Conservation (phyloP, 257 asterid genomes). For the Solanum tarijense region DNA sequence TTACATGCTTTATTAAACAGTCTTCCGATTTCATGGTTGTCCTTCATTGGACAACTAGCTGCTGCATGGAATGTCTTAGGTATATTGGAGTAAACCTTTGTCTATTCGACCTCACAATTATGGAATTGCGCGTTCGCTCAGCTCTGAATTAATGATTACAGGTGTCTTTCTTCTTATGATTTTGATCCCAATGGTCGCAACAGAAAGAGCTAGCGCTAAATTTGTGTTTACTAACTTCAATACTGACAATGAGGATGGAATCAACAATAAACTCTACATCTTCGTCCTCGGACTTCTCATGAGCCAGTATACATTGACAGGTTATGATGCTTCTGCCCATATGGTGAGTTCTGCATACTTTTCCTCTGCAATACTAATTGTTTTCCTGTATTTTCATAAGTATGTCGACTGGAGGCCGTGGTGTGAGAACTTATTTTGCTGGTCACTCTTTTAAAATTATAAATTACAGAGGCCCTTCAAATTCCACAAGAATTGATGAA, state of each 20-base stretch:
- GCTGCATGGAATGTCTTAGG: slow-evolving; percentile 95
- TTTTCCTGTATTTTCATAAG: not conserved
- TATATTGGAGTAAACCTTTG: not conserved
- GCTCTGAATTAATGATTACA: slow-evolving; percentile 9
- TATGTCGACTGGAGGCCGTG: not conserved
- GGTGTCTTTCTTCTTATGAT: slow-evolving; percentile 96
- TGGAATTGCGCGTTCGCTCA: not conserved
- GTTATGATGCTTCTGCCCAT: slow-evolving; percentile 96
- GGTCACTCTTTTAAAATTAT: not conserved
- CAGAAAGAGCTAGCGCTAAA: slow-evolving; percentile 63
- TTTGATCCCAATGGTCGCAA: slow-evolving; percentile 71
- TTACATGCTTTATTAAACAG: slow-evolving; percentile 72
- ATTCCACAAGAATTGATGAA: not conserved
- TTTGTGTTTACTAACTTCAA: slow-evolving; percentile 84
- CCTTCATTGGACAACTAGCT: slow-evolving; percentile 77
- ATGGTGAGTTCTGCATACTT: slow-evolving; percentile 46
- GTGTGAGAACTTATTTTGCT: not conserved
- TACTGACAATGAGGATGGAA: slow-evolving; percentile 62
- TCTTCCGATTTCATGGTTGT: slow-evolving; percentile 72
- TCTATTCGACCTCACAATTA: not conserved
- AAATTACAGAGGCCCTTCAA: not conserved
- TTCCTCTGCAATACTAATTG: not conserved
- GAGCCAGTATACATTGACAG: slow-evolving; percentile 88
- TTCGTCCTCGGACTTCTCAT: slow-evolving; percentile 84
- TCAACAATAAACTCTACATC: slow-evolving; percentile 53